Evolutionary conservation across 1,284 basidiomycete species (phyloP).

Genomic region (Volvariella volvacea): DNA sequence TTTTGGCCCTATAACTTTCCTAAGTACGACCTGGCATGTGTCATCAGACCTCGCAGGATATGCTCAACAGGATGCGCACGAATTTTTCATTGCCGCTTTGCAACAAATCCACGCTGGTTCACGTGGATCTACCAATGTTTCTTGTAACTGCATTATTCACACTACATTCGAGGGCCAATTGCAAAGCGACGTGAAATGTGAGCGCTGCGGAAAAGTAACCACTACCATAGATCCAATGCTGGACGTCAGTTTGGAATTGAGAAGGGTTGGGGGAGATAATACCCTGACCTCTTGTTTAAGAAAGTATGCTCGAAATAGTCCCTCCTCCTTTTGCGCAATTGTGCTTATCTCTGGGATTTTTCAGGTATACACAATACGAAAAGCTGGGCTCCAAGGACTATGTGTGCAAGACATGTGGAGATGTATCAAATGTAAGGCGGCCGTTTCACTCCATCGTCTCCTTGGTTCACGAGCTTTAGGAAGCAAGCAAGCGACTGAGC

Average conservation of each 20-base stretch:
- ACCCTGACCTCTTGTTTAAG: constrained; percentile 66
- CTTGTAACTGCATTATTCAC: constrained; percentile 91
- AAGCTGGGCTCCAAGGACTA: constrained; percentile 70
- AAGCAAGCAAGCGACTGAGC: constrained; percentile 79
- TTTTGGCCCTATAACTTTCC: constrained; percentile 80
- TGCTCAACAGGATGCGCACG: constrained; percentile 92
- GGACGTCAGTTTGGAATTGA: constrained; percentile 87
- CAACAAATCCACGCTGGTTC: constrained; percentile 83
- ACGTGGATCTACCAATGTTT: constrained; percentile 61
- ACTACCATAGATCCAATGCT: constrained; percentile 86
- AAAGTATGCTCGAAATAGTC: constrained; percentile 36
- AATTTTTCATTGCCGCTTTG: constrained; percentile 79
- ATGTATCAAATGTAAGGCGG: constrained; percentile 49
- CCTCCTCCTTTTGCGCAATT: constrained; percentile 6
- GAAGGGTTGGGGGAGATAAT: constrained; percentile 46
- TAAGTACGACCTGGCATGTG: constrained; percentile 84
- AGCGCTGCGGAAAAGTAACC: constrained; percentile 68
- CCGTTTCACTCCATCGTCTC: not conserved
- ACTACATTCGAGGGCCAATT: constrained; percentile 85
- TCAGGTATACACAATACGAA: constrained; percentile 73
- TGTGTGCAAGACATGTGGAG: constrained; percentile 67
- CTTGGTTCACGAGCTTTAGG: constrained; percentile 28
- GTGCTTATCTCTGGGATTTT: constrained; percentile 6
- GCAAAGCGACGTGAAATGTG: constrained; percentile 88
- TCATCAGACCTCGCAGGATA: constrained; percentile 83